Percentiles rank a stretch among this genome's conserved stretches.
Conservation (phyloP, 2,329 filamentous ascomycete species). For the Beauveria varroae region DNA sequence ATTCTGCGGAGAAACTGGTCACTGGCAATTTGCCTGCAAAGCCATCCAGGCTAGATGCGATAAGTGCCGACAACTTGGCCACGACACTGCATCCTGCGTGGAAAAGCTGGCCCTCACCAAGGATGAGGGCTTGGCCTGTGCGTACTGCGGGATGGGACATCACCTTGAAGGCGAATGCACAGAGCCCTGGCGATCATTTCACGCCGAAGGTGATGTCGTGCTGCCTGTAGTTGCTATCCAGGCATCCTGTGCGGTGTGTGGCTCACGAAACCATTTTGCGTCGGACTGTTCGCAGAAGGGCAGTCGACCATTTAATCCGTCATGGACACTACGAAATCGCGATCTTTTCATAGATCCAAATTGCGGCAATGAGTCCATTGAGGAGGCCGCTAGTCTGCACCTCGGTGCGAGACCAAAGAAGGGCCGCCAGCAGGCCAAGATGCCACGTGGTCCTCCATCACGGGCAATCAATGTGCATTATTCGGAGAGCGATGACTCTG, state of each 20-base stretch:
- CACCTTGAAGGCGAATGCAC: slow-evolving; percentile 56
- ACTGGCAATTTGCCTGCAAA: slow-evolving; percentile 46
- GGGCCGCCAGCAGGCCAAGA: slow-evolving; percentile 23
- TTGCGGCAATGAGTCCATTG: slow-evolving; percentile 33
- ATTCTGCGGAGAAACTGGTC: slow-evolving; percentile 37
- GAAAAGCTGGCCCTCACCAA: slow-evolving; percentile 48
- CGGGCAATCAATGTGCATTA: slow-evolving; percentile 34
- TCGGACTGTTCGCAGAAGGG: slow-evolving; percentile 40
- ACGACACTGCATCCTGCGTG: slow-evolving; percentile 41
- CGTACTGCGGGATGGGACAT: slow-evolving; percentile 46
- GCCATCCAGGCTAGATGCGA: slow-evolving; percentile 38
- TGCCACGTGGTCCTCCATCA: slow-evolving; percentile 24
- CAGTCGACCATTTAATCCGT: slow-evolving; percentile 27
- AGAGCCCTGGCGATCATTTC: slow-evolving; percentile 52
- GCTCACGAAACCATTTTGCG: slow-evolving; percentile 46
- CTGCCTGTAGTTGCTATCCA: slow-evolving; percentile 43
- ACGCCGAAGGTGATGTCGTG: slow-evolving; percentile 30
- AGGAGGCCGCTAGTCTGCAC: slow-evolving; percentile 20
- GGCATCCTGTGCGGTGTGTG: slow-evolving; percentile 50
- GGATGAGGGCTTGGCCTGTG: slow-evolving; percentile 50
- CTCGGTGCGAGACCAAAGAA: slow-evolving; percentile 15
- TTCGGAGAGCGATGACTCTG: slow-evolving; percentile 41
- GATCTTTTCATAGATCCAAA: slow-evolving; percentile 41
- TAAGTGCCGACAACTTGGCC: slow-evolving; percentile 58
- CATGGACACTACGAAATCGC: slow-evolving; percentile 45